phyloP scores from a whole-genome alignment of 805 yeast species.

The Cyberlindnera maclurae region DNA sequence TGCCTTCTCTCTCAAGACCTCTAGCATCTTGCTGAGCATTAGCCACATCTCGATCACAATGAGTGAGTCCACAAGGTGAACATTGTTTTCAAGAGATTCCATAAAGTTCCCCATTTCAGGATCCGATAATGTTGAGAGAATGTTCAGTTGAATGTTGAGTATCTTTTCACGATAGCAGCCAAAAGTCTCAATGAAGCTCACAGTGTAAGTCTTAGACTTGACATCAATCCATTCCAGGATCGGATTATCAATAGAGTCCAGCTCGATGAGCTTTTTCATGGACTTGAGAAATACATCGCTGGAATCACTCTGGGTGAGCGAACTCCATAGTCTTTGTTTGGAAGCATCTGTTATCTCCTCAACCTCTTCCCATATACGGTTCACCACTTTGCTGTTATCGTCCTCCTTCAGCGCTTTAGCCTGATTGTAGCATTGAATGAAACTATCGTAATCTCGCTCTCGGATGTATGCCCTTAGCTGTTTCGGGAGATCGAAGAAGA shows the following conservation, averaged over 20 bases:
- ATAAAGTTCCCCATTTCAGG: constrained; percentile 27
- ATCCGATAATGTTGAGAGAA: constrained; percentile 31
- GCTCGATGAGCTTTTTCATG: constrained; percentile 50
- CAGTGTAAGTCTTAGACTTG: constrained; percentile 36
- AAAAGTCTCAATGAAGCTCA: constrained; percentile 34
- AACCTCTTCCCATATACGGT: constrained; percentile 50
- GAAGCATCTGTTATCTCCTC: constrained; percentile 47
- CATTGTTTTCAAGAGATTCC: constrained; percentile 12
- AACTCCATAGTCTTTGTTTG: constrained; percentile 46
- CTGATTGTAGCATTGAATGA: constrained; percentile 49
- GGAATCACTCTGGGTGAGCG: constrained; percentile 25
- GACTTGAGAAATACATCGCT: constrained; percentile 30
- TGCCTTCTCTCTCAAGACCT: constrained; percentile 32
- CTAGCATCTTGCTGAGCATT: constrained; percentile 34
- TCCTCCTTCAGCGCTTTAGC: constrained; percentile 31
- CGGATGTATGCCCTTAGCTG: constrained; percentile 35
- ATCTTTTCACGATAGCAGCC: constrained; percentile 35
- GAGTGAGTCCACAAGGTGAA: constrained; percentile 42
- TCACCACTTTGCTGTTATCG: constrained; percentile 33
- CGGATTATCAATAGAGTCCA: constrained; percentile 61
- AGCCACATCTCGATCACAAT: constrained; percentile 55
- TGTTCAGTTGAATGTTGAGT: constrained; percentile 31
- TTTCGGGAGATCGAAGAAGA: constrained; percentile 52
- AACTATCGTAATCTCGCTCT: constrained; percentile 47
- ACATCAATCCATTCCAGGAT: constrained; percentile 53